phyloP scores from a whole-genome alignment of 176 grass and related monocot genomes.

The Musa acuminata region DNA sequence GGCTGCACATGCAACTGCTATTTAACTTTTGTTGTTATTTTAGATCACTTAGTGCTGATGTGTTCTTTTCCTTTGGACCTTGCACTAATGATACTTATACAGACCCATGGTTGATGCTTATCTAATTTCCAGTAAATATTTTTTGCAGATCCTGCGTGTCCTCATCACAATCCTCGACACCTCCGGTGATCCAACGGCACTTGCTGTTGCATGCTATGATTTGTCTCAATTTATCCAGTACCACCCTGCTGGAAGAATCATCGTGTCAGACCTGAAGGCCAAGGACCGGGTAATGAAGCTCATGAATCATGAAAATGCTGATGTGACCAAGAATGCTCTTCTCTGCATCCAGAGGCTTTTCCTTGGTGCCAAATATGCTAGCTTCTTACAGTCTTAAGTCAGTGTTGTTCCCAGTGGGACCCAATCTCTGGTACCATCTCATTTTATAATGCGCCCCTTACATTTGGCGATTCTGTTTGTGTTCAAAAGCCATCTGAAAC shows the following conservation, averaged over 20 bases:
- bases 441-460: too few relatives aligned
- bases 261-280: slow-evolving; percentile 65
- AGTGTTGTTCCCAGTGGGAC: slow-evolving; percentile 15
- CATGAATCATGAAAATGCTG: slow-evolving; percentile 71
- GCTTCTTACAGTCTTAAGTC: slow-evolving; percentile 59
- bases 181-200: slow-evolving; percentile 63
- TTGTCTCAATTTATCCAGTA: slow-evolving; percentile 94
- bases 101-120: too few relatives aligned
- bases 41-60: too few relatives aligned
- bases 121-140: neutral
- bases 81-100: neutral
- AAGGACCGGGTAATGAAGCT: slow-evolving; percentile 97
- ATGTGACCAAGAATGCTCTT: slow-evolving; percentile 85
- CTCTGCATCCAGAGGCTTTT: slow-evolving; percentile 91
- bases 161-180: slow-evolving; percentile 83
- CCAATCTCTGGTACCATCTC: neutral
- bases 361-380: slow-evolving; percentile 83
- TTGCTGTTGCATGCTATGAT: slow-evolving; percentile 84
- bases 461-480: too few relatives aligned
- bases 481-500: too few relatives aligned
- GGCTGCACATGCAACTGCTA: too few relatives aligned
- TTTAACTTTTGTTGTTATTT: too few relatives aligned
- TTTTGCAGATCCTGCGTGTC: slow-evolving; percentile 68
- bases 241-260: slow-evolving; percentile 67
- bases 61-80: too few relatives aligned